phyloP scores from a whole-genome alignment of 2,329 filamentous ascomycete genomes.

The Penicillium sp. region DNA sequence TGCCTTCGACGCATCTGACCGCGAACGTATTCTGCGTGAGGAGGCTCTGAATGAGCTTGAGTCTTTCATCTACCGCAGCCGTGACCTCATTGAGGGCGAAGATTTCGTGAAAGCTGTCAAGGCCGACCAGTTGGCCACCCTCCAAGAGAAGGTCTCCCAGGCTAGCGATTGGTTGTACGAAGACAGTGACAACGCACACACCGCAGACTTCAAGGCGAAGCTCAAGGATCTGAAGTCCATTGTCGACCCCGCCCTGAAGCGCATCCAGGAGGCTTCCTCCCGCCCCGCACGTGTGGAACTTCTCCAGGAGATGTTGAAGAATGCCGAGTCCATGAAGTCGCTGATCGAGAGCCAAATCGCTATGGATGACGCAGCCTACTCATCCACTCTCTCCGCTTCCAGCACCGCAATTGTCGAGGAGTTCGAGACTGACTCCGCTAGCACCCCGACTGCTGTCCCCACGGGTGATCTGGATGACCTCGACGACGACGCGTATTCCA shows the following conservation, averaged over 20 bases:
- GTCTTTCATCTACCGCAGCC: conserved; percentile 82
- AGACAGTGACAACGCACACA: conserved; percentile 73
- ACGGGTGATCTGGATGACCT: conserved; percentile 64
- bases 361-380: conserved; percentile 63
- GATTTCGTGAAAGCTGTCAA: conserved; percentile 72
- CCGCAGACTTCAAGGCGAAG: conserved; percentile 71
- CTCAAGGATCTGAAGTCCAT: conserved; percentile 75
- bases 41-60: conserved; percentile 93
- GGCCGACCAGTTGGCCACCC: conserved; percentile 61
- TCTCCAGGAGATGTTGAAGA: conserved; percentile 69
- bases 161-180: conserved; percentile 89
- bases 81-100: conserved; percentile 77
- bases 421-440: conserved; percentile 49
- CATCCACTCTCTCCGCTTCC: conserved; percentile 53
- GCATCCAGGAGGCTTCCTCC: conserved; percentile 68
- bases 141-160: conserved; percentile 67
- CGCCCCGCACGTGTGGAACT: conserved; percentile 68
- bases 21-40: conserved; percentile 71
- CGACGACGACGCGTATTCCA: conserved; percentile 64
- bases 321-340: conserved; percentile 68
- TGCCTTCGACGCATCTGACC: conserved; percentile 84
- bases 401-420: conserved; percentile 39
- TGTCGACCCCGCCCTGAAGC: conserved; percentile 72
- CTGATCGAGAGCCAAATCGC: conserved; percentile 72
- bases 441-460: conserved; percentile 33